phyloP scores from a whole-genome alignment of 1,139 yeast species.

The Saccharomyces hybrid region DNA sequence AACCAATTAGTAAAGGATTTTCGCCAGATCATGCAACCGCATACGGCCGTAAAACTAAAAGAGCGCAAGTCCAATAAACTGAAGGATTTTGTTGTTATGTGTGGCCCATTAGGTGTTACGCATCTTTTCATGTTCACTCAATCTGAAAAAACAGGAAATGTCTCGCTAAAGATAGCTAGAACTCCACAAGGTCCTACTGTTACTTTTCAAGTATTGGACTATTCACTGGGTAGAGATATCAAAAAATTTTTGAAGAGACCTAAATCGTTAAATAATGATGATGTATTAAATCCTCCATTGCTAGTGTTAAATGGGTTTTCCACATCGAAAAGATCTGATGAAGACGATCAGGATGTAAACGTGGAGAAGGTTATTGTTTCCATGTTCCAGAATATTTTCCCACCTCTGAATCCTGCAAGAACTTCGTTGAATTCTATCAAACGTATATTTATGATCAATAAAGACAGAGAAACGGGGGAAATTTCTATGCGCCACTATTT shows the following conservation, averaged over 20 bases:
- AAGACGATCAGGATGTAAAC: constrained; percentile 36
- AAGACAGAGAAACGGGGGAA: constrained; percentile 58
- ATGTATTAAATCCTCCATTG: constrained; percentile 73
- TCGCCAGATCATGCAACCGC: constrained; percentile 91
- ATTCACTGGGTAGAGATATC: constrained; percentile 79
- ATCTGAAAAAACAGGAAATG: constrained; percentile 66
- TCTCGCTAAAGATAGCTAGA: constrained; percentile 75
- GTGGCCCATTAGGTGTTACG: constrained; percentile 92
- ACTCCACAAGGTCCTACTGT: constrained; percentile 94
- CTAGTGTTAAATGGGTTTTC: constrained; percentile 86
- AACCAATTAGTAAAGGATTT: constrained; percentile 82
- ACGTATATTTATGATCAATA: constrained; percentile 78
- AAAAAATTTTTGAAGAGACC: constrained; percentile 59
- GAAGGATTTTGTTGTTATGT: constrained; percentile 90
- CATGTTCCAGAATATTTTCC: constrained; percentile 92
- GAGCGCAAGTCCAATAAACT: constrained; percentile 83
- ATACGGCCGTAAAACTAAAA: constrained; percentile 80
- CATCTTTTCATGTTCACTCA: constrained; percentile 85
- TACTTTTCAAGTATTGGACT: constrained; percentile 68
- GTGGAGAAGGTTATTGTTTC: constrained; percentile 76
- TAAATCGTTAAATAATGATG: constrained; percentile 60
- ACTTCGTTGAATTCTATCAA: constrained; percentile 69
- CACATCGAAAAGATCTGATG: constrained; percentile 22
- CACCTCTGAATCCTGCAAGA: constrained; percentile 76
- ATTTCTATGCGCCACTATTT: constrained; percentile 87